These are phyloP conservation scores for Chlamydomonas asymmetrica DNA, from an alignment of 139 green algal genomes.

Conservation along the genomic window DNA sequence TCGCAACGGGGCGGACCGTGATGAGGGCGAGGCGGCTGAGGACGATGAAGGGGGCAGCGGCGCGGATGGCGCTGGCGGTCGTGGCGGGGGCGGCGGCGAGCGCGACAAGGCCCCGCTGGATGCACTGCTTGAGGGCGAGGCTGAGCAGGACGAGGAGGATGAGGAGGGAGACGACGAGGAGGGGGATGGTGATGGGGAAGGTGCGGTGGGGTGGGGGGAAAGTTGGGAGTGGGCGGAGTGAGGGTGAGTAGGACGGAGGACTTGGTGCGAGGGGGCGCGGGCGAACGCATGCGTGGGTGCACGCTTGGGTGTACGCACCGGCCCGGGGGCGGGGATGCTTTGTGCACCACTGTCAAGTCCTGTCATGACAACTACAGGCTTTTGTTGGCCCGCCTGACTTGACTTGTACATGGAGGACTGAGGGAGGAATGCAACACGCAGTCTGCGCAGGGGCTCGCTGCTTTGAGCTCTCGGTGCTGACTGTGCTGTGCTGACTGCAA, in stretches of 20 bases:
- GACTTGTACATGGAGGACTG: too few species aligned
- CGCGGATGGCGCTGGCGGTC: not conserved
- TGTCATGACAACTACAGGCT: too few species aligned
- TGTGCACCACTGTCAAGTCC: not conserved
- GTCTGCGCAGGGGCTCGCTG: too few species aligned
- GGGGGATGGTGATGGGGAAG: not conserved
- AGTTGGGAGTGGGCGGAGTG: not conserved
- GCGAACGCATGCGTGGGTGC: not conserved
- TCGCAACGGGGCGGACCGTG: slow-evolving; percentile 10
- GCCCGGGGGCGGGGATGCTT: not conserved
- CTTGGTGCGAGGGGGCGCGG: not conserved
- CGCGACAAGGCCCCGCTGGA: slow-evolving; percentile 14
- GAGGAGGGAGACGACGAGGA: not conserved
- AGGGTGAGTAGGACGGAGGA: slow-evolving; percentile 2
- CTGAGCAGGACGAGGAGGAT: slow-evolving; percentile 7
- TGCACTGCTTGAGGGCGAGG: slow-evolving; percentile 18
- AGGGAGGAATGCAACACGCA: too few species aligned
- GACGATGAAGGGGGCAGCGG: slow-evolving; percentile 9
- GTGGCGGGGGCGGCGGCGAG: not conserved
- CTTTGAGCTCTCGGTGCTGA: too few species aligned
- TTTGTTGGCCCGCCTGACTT: too few species aligned
- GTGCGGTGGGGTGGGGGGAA: too few species aligned
- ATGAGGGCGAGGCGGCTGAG: slow-evolving; percentile 10
- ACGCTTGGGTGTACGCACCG: not conserved
- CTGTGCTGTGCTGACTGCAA: too few species aligned